A percentile compares a stretch with the other conserved stretches of the same genome.
These are phyloP conservation scores for Trichoderma koningiopsis DNA, from an alignment of 2,329 filamentous ascomycete genomes.

Conservation along the genomic window DNA sequence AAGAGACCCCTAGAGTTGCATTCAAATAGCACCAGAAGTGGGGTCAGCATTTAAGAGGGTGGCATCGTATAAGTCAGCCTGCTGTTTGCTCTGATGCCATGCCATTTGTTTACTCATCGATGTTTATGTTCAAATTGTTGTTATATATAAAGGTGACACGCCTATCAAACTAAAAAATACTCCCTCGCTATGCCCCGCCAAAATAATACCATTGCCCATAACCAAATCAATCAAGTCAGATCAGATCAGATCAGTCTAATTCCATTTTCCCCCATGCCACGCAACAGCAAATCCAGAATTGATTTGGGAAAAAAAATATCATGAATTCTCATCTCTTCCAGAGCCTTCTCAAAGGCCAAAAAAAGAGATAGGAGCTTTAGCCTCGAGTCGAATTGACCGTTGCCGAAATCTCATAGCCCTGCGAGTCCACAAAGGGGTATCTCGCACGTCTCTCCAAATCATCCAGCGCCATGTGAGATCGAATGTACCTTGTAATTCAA, in stretches of 20 bases:
- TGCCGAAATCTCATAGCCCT: conserved; percentile 52
- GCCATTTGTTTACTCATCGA: background rate
- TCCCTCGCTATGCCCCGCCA: background rate
- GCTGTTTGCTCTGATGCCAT: background rate
- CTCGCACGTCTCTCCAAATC: conserved; percentile 76
- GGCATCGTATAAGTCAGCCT: background rate
- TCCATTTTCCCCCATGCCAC: background rate
- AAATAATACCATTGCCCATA: background rate
- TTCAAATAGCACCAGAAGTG: background rate
- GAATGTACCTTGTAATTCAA: conserved; percentile 75
- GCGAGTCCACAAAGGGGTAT: conserved; percentile 65
- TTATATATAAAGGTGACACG: background rate
- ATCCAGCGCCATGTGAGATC: conserved; percentile 78
- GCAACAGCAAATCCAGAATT: background rate
- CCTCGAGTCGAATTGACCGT: conserved; percentile 42
- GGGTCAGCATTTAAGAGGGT: background rate
- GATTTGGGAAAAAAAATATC: background rate
- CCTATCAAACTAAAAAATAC: background rate
- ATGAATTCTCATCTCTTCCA: background rate
- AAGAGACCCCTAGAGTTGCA: background rate
- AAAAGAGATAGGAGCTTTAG: background rate
- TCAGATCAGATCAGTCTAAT: background rate
- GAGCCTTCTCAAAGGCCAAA: background rate
- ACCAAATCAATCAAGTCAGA: background rate
- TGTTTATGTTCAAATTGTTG: background rate